Evolutionary conservation across 2,329 filamentous ascomycete species (phyloP).

Genomic region (Calonectria henricotiae): DNA sequence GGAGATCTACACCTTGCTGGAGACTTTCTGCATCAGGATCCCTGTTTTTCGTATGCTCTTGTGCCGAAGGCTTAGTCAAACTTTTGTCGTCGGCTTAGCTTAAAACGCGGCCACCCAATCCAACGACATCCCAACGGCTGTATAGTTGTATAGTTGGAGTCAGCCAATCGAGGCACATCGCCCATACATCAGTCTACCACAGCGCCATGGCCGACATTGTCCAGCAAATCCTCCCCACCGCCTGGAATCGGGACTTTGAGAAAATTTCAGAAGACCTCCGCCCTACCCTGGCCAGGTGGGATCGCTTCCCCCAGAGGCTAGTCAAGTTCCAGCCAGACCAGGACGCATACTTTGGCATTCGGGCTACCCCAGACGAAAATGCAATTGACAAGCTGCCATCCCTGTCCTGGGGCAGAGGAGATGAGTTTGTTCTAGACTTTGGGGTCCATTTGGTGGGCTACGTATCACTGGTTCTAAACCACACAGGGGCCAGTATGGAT

Average conservation of each 20-base stretch:
- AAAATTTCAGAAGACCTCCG: conserved; percentile 28
- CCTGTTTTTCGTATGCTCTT: conserved; percentile 1
- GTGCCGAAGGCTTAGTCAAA: conserved; percentile 12
- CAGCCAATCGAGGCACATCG: background rate
- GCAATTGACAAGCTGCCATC: conserved; percentile 29
- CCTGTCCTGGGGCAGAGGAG: conserved; percentile 35
- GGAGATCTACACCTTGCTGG: conserved; percentile 6
- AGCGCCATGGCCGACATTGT: conserved; percentile 25
- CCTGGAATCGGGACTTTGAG: conserved; percentile 39
- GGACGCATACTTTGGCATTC: conserved; percentile 34
- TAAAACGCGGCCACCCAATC: conserved; percentile 17
- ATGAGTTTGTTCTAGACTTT: conserved; percentile 42
- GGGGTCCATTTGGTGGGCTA: conserved; percentile 40
- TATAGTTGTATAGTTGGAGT: too few relatives aligned
- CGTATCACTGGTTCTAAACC: conserved; percentile 32
- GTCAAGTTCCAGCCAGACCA: conserved; percentile 35
- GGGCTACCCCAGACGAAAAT: conserved; percentile 18
- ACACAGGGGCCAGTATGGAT: conserved; percentile 52
- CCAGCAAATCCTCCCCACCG: conserved; percentile 29
- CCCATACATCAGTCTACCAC: background rate
- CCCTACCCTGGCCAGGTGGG: conserved; percentile 35
- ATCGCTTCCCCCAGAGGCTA: conserved; percentile 33
- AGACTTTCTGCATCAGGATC: background rate
- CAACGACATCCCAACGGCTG: background rate
- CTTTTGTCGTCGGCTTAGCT: background rate